Evolutionary conservation across 1,284 basidiomycete genomes (phyloP), one percentile per base, ranked within the genome.

Genomic region (Tremellales sp.): DNA sequence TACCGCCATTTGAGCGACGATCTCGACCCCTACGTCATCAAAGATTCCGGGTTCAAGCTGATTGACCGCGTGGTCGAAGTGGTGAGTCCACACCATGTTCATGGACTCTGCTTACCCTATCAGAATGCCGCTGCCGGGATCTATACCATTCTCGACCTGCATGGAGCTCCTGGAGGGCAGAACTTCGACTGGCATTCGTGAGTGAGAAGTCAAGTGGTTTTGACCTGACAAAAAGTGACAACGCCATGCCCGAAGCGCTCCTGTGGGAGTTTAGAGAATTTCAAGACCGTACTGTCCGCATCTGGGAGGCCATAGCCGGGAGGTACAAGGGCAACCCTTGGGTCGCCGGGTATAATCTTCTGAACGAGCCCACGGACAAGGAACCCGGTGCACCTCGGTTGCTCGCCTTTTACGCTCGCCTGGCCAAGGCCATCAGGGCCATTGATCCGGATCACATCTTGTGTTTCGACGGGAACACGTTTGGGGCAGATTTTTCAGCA

Each of bases 261-360:
- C 83, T 87, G 71, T 87, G 83, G 83, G 74, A 74, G 10, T 84
- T 86, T 72, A 84, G 80, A 57, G 84, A 87, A 64, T 85, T 86
- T 67, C 84, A 87, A 65, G 83, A 86, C 61, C 76, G 84, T 4
- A 67, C 80, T 3, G 71, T 86, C 33, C 80, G 79, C 78, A 75
- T 86, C 25, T 87, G 85, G 85, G 76, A 75, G 42, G 71, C 82
- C 57, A 73, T 86, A n/a, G 82, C 84, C 0, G 43, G 36, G 29
- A 81, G 80, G 57, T 86, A 86, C 71, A 79, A 75, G 47, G 76
- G 78, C 47, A 82, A 86, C 60, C 66, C 76, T 35, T 87, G 85
- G 85, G 68, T 74, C 16, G 65, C 65, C 16, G 65, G 69, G 77
- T 87, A 85, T 68, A 87, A 87, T 68, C 79, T 81, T 4, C 73